Evolutionary conservation across 2,329 filamentous ascomycete species (phyloP), one percentile per base, ranked within the genome.

Genomic region (Sporothrix euskadiensis): DNA sequence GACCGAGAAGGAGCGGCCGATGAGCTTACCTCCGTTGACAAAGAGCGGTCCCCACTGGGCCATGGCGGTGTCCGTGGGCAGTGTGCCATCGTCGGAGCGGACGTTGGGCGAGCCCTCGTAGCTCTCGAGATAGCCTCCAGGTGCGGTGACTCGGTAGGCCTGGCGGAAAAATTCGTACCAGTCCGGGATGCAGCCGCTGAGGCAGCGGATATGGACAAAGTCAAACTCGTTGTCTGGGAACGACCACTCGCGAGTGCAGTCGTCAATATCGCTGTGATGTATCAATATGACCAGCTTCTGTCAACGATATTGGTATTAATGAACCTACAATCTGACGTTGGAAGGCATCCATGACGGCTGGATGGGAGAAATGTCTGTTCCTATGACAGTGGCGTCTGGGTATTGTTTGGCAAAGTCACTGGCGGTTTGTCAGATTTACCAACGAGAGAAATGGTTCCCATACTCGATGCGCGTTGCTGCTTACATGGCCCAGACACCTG

Each of bases 331-430:
- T 26, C 82, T 81, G 41, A 80, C 44, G 57, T 91, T 91, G 47
- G 84, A 83, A 2, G 88, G 88, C 0, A 89, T 83, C 81, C 86
- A 87, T 26, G 80, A 81, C 0, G 87, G 87, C 75, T 89, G 87
- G 14, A 88, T 88, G 0, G 87, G 86, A 4, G 86, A 87, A n/a
- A 89, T 81, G 77, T 89, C 87, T 14, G 86, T 87, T 30, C 87
- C 87, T 68, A 84, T 84, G 14, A 80, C 88, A 81, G 78, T 82
- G 75, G 78, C 83, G 75, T 81, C 78, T 41, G 85, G 85, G 54
- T 84, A 83, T 5, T 81, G 74, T 70, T 86, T 79, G 76, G 44
- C 79, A 70, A 83, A 80, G 75, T 88, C 88, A 74, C 89, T 89
- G 69, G 41, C 6, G 7, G 22, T 41, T 56, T 56, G 52, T 56